Conservation (phyloP, 176 grass and related monocot genomes). For the Leersia perrieri region DNA sequence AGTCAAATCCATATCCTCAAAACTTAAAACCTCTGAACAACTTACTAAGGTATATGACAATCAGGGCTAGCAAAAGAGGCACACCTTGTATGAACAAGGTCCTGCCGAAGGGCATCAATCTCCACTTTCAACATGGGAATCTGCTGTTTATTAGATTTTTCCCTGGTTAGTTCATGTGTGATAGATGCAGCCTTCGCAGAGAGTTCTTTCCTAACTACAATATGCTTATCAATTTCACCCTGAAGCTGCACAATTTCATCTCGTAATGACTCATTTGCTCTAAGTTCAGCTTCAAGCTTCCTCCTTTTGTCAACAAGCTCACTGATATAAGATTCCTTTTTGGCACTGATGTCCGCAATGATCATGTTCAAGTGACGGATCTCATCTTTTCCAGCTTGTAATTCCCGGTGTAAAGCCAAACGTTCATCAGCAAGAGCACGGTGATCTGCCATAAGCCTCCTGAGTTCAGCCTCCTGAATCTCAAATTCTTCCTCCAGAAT, state of each 20-base stretch:
- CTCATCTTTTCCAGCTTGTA: slow-evolving; percentile 55
- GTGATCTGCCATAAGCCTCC: slow-evolving; percentile 56
- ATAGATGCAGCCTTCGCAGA: slow-evolving; percentile 50
- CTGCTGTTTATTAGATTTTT: slow-evolving; percentile 49
- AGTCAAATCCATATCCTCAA: slow-evolving; percentile 23
- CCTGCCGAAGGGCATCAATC: slow-evolving; percentile 50
- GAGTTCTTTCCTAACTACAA: slow-evolving; percentile 54
- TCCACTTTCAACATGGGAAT: slow-evolving; percentile 51
- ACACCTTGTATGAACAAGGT: slow-evolving; percentile 56
- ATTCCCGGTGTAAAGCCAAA: slow-evolving; percentile 38
- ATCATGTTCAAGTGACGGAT: slow-evolving; percentile 47
- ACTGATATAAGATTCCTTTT: slow-evolving; percentile 53
- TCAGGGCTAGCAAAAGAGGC: slow-evolving; percentile 18
- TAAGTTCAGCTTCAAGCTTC: slow-evolving; percentile 74
- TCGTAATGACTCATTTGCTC: slow-evolving; percentile 50
- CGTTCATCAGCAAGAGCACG: slow-evolving; percentile 55
- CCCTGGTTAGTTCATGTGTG: slow-evolving; percentile 49
- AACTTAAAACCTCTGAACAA: neutral
- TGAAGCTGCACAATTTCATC: slow-evolving; percentile 56
- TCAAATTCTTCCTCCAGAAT: slow-evolving; percentile 53
- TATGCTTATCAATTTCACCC: slow-evolving; percentile 53
- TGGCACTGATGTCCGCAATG: slow-evolving; percentile 46
- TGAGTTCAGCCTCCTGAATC: slow-evolving; percentile 43
- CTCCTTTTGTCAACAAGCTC: slow-evolving; percentile 63
- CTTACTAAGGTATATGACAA: neutral